These are phyloP conservation scores for Citrullus amarus DNA, from an alignment of 306 rosid species.

Conservation along the genomic window DNA sequence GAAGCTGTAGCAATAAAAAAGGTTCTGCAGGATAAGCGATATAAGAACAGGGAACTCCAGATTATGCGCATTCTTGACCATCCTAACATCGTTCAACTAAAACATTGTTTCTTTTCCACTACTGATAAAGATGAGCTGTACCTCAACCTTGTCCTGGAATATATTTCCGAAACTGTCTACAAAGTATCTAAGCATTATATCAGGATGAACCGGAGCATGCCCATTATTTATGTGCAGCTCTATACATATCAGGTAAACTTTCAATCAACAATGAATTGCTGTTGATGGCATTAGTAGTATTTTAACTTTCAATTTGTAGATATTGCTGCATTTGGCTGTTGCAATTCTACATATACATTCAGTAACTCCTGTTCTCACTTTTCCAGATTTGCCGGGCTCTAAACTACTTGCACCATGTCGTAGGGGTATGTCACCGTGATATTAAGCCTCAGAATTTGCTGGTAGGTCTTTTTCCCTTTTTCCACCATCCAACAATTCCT, in stretches of 20 bases:
- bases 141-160: slow-evolving; percentile 92
- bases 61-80: slow-evolving; percentile 76
- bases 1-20: slow-evolving; percentile 82
- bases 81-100: slow-evolving; percentile 61
- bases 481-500: neutral
- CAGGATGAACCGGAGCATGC: slow-evolving; percentile 52
- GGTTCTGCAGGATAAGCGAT: slow-evolving; percentile 90
- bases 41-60: slow-evolving; percentile 86
- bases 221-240: slow-evolving; percentile 56
- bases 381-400: slow-evolving; percentile 86
- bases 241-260: slow-evolving; percentile 68
- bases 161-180: slow-evolving; percentile 71
- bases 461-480: slow-evolving; percentile 26
- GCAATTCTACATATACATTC: neutral
- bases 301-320: neutral
- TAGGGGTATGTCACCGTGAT: slow-evolving; percentile 93
- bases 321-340: neutral
- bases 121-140: slow-evolving; percentile 80
- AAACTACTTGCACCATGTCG: slow-evolving; percentile 67
- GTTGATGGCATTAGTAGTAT: neutral
- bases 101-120: slow-evolving; percentile 84
- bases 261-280: neutral
- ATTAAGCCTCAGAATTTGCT: slow-evolving; percentile 85
- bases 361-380: slow-evolving; percentile 14
- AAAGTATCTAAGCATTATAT: slow-evolving; percentile 58